phyloP scores from a whole-genome alignment of 306 rosid species.

The Mucuna pruriens region DNA sequence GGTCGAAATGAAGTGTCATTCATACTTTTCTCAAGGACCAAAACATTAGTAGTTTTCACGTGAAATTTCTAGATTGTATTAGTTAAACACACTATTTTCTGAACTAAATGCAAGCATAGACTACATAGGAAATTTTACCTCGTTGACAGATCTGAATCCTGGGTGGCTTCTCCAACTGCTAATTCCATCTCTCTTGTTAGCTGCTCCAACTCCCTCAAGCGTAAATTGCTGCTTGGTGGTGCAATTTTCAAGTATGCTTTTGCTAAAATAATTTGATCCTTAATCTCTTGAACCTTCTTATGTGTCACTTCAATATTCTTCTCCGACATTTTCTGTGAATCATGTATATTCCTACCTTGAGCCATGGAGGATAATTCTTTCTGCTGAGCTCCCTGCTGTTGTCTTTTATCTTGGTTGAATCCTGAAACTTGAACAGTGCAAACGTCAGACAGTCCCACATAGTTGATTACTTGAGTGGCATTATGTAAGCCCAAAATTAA shows the following conservation, averaged over 20 bases:
- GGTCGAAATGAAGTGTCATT: background rate
- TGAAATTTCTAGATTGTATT: conserved; percentile 6
- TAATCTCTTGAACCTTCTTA: conserved; percentile 42
- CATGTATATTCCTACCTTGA: conserved; percentile 13
- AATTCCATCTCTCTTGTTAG: conserved; percentile 33
- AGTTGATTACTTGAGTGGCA: conserved; percentile 12
- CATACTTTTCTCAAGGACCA: background rate
- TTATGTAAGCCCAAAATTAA: conserved; percentile 18
- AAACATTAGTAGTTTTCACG: background rate
- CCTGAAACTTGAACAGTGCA: conserved; percentile 33
- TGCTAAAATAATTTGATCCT: conserved; percentile 36
- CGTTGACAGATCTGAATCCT: conserved; percentile 33
- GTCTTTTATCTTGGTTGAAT: background rate
- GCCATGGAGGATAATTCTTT: background rate
- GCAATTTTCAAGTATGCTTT: conserved; percentile 45
- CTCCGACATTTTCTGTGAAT: conserved; percentile 9
- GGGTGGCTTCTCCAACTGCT: conserved; percentile 29
- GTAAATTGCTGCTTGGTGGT: conserved; percentile 32
- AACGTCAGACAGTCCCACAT: background rate
- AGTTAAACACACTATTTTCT: background rate
- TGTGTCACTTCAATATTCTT: conserved; percentile 25
- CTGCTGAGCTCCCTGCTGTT: conserved; percentile 30
- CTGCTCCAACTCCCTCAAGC: conserved; percentile 37
- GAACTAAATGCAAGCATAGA: conserved; percentile 27
- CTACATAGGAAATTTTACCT: conserved; percentile 35